Percentiles rank a stretch among this genome's conserved stretches.
Evolutionary conservation across 768 basidiomycete genomes (phyloP).

Genomic region (Phlebiopsis gigantea): DNA sequence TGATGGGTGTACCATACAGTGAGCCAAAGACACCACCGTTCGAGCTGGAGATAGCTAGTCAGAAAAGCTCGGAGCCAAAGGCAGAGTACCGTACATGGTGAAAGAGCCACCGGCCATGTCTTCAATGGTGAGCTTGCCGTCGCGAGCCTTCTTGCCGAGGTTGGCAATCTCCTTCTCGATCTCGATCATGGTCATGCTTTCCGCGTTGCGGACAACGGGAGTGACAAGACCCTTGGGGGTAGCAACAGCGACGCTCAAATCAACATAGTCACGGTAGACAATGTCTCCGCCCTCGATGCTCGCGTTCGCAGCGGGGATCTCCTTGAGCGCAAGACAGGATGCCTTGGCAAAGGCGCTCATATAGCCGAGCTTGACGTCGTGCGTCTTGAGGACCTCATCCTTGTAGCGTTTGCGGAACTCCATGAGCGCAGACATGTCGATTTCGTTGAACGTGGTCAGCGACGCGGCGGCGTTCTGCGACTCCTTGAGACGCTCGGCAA

Average conservation of each 20-base stretch:
- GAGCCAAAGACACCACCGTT: slow-evolving; percentile 99
- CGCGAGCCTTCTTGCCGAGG: slow-evolving; percentile 91
- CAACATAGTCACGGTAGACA: slow-evolving; percentile 87
- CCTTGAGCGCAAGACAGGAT: slow-evolving; percentile 31
- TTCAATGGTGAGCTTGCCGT: slow-evolving; percentile 91
- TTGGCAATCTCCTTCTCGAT: slow-evolving; percentile 91
- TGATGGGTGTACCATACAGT: slow-evolving; percentile 96
- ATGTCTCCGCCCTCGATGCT: slow-evolving; percentile 93
- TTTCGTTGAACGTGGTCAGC: slow-evolving; percentile 98
- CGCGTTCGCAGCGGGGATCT: slow-evolving; percentile 79
- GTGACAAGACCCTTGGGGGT: slow-evolving; percentile 98
- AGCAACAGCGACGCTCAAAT: slow-evolving; percentile 92
- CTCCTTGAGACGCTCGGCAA: slow-evolving; percentile 95
- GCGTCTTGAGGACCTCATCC: slow-evolving; percentile 82
- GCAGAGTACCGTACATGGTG: slow-evolving; percentile 71
- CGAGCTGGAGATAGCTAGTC: slow-evolving; percentile 48
- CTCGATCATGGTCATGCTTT: slow-evolving; percentile 78
- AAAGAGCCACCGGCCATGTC: slow-evolving; percentile 99
- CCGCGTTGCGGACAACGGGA: slow-evolving; percentile 89
- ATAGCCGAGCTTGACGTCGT: slow-evolving; percentile 96
- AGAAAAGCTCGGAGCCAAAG: background rate
- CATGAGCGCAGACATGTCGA: slow-evolving; percentile 97
- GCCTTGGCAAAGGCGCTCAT: slow-evolving; percentile 97
- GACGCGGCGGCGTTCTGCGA: slow-evolving; percentile 97
- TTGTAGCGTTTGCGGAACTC: slow-evolving; percentile 93